These are phyloP conservation scores for Lasiosphaeriaceae sp. DNA, from an alignment of 495 filamentous ascomycete genomes.

Conservation along the genomic window DNA sequence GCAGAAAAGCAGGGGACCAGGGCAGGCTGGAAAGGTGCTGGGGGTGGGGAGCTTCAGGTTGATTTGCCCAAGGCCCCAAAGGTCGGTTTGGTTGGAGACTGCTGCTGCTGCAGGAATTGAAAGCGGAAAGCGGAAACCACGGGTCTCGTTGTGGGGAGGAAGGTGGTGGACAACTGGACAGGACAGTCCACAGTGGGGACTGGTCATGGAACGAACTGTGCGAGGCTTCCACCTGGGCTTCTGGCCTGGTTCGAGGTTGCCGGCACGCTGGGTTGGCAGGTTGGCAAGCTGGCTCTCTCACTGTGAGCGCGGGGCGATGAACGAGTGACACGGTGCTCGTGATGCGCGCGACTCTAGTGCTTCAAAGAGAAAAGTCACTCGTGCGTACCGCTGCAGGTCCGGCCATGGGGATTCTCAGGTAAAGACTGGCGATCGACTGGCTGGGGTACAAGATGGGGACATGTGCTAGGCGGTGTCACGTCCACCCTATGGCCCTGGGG, in stretches of 20 bases:
- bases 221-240: too few relatives aligned
- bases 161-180: too few relatives aligned
- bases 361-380: slow-evolving; percentile 6
- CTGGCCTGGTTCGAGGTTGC: too few relatives aligned
- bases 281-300: too few relatives aligned
- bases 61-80: neutral
- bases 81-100: too few relatives aligned
- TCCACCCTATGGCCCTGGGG: too few relatives aligned
- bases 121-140: too few relatives aligned
- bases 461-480: slow-evolving; percentile 6
- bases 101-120: too few relatives aligned
- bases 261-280: too few relatives aligned
- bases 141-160: too few relatives aligned
- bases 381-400: slow-evolving; percentile 9
- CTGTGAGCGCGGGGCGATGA: neutral
- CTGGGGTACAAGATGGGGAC: slow-evolving; percentile 13
- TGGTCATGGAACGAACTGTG: too few relatives aligned
- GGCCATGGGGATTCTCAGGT: neutral
- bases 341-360: slow-evolving; percentile 13
- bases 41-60: slow-evolving; percentile 5
- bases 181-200: too few relatives aligned
- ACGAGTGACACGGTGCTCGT: slow-evolving; percentile 22
- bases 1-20: slow-evolving; percentile 22
- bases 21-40: neutral
- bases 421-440: neutral